Evolutionary conservation across 1,139 yeast species (phyloP).

Genomic region (Candida sanyaensis): DNA sequence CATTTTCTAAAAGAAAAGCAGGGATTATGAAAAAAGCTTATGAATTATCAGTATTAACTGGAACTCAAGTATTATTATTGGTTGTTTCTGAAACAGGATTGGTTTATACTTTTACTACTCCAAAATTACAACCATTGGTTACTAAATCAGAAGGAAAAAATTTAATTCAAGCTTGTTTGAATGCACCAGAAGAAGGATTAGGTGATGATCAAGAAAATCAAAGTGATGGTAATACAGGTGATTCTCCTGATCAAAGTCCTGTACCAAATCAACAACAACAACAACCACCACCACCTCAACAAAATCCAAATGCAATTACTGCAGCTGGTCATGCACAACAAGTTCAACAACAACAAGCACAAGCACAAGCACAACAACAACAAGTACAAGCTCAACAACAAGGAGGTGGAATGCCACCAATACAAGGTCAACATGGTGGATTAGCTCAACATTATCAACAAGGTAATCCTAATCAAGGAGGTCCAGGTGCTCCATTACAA

Average conservation of each 20-base stretch:
- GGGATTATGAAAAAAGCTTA: slow-evolving; percentile 99
- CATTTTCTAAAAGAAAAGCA: slow-evolving; percentile 96
- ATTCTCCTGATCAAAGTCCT: slow-evolving; percentile 44
- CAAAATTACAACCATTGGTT: slow-evolving; percentile 95
- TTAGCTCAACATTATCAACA: slow-evolving; percentile 20
- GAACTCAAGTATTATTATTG: slow-evolving; percentile 89
- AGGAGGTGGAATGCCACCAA: slow-evolving; percentile 37
- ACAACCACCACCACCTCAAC: slow-evolving; percentile 32
- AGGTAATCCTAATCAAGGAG: slow-evolving; percentile 23
- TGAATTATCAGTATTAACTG: slow-evolving; percentile 92
- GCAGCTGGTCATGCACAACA: slow-evolving; percentile 15
- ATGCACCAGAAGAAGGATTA: slow-evolving; percentile 78
- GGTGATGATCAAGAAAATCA: slow-evolving; percentile 67
- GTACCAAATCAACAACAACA: slow-evolving; percentile 25
- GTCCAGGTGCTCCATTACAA: slow-evolving; percentile 15
- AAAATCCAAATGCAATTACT: slow-evolving; percentile 26
- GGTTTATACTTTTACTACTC: slow-evolving; percentile 98
- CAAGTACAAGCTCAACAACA: slow-evolving; percentile 36
- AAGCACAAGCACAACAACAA: slow-evolving; percentile 30
- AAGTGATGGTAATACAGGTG: slow-evolving; percentile 51
- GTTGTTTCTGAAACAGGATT: slow-evolving; percentile 97
- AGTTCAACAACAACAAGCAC: slow-evolving; percentile 30
- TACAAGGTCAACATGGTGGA: slow-evolving; percentile 14
- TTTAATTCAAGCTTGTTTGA: slow-evolving; percentile 93
- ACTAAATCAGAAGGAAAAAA: slow-evolving; percentile 97